Evolutionary conservation across 169 alveolate species (phyloP).

Genomic region (Eimeria necatrix): DNA sequence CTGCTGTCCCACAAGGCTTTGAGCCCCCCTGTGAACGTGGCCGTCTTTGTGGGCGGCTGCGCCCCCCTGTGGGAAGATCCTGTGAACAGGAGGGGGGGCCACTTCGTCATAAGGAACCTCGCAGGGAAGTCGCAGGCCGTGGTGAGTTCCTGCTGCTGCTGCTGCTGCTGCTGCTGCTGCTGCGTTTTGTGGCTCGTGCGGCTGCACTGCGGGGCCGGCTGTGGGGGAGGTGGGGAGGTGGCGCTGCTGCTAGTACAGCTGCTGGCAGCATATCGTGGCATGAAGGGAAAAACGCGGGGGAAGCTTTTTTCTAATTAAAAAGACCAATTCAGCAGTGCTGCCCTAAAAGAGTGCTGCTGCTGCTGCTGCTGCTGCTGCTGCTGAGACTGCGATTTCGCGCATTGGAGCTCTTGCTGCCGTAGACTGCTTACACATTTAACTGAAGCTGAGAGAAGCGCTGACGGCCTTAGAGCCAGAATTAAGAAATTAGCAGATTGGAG

Average conservation of each 20-base stretch:
- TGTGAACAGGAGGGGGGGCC: conserved; percentile 46
- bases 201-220: neutral
- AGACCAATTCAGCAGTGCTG: no score
- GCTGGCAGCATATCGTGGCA: neutral
- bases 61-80: conserved; percentile 74
- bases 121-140: conserved; percentile 49
- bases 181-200: neutral
- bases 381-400: no score
- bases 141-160: conserved; percentile 50
- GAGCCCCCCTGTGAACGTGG: conserved; percentile 66
- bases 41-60: conserved; percentile 57
- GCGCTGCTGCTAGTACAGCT: neutral
- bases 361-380: no score
- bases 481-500: no score
- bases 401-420: no score
- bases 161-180: neutral
- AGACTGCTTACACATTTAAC: no score
- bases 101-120: conserved; percentile 34
- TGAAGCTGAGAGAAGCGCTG: no score
- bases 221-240: neutral
- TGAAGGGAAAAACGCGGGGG: no score
- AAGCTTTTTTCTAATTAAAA: no score
- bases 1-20: conserved; percentile 12
- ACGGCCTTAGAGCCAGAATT: no score
- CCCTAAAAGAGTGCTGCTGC: no score